Evolutionary conservation across 306 rosid genomes (phyloP), one percentile per base, ranked within the genome.

Genomic region (Gastrolobium bilobum): DNA sequence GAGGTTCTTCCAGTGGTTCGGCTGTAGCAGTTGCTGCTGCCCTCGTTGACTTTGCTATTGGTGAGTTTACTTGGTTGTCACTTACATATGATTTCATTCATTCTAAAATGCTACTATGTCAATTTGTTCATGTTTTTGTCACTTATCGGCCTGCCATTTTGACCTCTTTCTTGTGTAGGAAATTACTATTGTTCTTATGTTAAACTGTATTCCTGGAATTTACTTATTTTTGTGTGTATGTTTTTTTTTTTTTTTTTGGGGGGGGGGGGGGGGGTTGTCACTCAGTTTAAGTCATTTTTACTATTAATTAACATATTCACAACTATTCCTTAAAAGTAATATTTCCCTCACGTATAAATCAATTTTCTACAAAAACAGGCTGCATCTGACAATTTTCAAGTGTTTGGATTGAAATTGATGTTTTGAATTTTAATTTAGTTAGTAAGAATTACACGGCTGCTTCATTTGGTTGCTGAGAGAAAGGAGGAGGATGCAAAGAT

Each of bases 1-100:
- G 94, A 47, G 97, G 94, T 44, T 89, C 97, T 54, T 88, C 91
- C 60, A 80, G 92, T 76, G 94, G 94, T 79, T 86, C 97, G 31
- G 94, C 92, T 26, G 97, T 91, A 54, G 91, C 97, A 35, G 97
- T 89, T 86, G 94, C 94, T 30, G 90, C 89, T 31, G 86, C 84
- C 37, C 84, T 91, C n/a, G 91, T 87, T 10, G 97, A 91, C 81
- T 89, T 89, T 20, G 87, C 97, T 54, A 82, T 91, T 53, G 97
- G 97, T 89, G 63, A 77, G 81, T 80, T 84, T 50, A 11, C 6
- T 13, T 38, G 76, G 38, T 53, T 10, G 2, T 34, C 48, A n/a
- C n/a, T n/a, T n/a, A n/a, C n/a, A n/a, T n/a, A n/a, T n/a, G n/a
- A n/a, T n/a, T n/a, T n/a, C n/a, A 1, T 67, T 67, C 73, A 29